These are phyloP conservation scores for Amaranthus tricolor DNA, from an alignment of 179 eudicot genomes.

Conservation along the genomic window DNA sequence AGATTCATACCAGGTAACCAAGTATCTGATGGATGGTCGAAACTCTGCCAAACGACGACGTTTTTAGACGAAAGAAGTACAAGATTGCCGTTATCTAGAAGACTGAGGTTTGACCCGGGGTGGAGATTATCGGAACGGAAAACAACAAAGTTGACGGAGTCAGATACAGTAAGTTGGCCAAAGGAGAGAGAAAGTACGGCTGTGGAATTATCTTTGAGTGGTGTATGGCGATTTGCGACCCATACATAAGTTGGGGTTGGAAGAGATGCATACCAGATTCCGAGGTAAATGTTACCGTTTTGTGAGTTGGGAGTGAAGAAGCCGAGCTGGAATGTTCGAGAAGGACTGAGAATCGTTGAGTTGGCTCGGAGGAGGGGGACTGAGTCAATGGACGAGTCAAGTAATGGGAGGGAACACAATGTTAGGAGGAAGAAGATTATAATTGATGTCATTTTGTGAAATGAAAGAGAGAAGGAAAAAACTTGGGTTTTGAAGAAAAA, in stretches of 20 bases:
- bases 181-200: constrained; percentile 38
- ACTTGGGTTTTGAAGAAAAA: background rate
- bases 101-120: constrained; percentile 26
- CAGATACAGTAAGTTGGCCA: constrained; percentile 36
- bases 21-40: constrained; percentile 72
- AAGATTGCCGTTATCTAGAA: constrained; percentile 57
- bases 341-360: constrained; percentile 43
- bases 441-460: background rate
- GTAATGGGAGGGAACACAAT: background rate
- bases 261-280: constrained; percentile 63
- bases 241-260: constrained; percentile 62
- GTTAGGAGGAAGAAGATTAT: constrained; percentile 12
- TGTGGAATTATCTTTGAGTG: constrained; percentile 32
- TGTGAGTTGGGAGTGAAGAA: constrained; percentile 47
- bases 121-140: constrained; percentile 41
- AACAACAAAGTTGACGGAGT: constrained; percentile 23
- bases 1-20: constrained; percentile 89
- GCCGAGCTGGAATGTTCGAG: constrained; percentile 50
- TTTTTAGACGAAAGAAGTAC: constrained; percentile 29
- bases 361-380: constrained; percentile 31
- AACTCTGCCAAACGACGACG: constrained; percentile 65
- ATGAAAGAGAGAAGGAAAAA: background rate
- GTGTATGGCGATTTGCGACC: constrained; percentile 67
- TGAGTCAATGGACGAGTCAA: background rate
- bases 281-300: constrained; percentile 43